Percentiles rank a stretch among this genome's conserved stretches.
These are phyloP conservation scores for Begonia fuchsioides DNA, from an alignment of 306 rosid genomes.

Conservation along the genomic window DNA sequence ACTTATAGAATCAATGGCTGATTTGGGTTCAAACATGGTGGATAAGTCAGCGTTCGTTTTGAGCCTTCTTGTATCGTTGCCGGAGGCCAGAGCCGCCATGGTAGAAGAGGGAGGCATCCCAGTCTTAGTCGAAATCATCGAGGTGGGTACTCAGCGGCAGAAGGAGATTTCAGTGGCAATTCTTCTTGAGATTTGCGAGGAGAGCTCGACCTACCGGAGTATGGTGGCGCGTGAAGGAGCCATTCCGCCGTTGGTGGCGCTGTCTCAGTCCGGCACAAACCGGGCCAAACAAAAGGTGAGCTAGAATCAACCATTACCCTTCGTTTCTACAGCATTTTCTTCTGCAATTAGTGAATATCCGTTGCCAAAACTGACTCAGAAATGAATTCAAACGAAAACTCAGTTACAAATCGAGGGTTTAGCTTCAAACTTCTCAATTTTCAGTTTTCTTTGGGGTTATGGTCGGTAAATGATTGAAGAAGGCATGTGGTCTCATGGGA, in stretches of 20 bases:
- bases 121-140: slow-evolving; percentile 75
- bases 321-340: too few species aligned
- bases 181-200: slow-evolving; percentile 65
- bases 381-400: too few species aligned
- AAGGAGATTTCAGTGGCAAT: slow-evolving; percentile 75
- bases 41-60: slow-evolving; percentile 80
- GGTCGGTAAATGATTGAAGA: too few species aligned
- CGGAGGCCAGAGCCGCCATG: slow-evolving; percentile 62
- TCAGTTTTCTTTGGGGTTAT: too few species aligned
- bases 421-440: too few species aligned
- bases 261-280: slow-evolving; percentile 84
- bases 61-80: slow-evolving; percentile 53
- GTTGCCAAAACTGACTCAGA: too few species aligned
- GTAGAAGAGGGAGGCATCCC: slow-evolving; percentile 92
- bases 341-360: too few species aligned
- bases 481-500: too few species aligned
- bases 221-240: slow-evolving; percentile 97
- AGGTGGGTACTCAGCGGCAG: slow-evolving; percentile 78
- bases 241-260: slow-evolving; percentile 81
- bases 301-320: too few species aligned
- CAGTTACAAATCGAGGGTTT: neutral
- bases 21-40: slow-evolving; percentile 79
- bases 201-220: slow-evolving; percentile 37
- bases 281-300: slow-evolving; percentile 96
- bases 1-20: slow-evolving; percentile 82